Evolutionary conservation across 2,329 filamentous ascomycete genomes (phyloP), one percentile per base, ranked within the genome.

Genomic region (Colletotrichum sp.): DNA sequence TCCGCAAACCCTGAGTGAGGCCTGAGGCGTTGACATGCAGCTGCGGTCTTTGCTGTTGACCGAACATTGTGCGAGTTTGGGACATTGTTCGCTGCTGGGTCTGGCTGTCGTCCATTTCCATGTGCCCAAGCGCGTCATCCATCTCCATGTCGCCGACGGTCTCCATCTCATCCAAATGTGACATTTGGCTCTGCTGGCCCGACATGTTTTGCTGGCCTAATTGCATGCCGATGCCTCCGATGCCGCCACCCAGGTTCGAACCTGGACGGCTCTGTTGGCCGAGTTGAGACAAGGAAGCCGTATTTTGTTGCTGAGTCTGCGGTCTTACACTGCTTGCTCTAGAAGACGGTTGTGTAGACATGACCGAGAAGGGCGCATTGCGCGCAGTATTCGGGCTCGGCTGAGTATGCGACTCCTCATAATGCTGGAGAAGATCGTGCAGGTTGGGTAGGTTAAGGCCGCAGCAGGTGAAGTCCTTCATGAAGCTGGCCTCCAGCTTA

Each of bases 401-500:
- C 78, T 94, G 93, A 18, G 96, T 96, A 85, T 99, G 97, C 71
- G 94, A 92, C 86, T 98, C 96, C 85, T 99, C 97, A 83, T 98
- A 99, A 84, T 99, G 97, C 83, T 98, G 96, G 63, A 99, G 89
- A 63, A 99, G 90, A 82, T 99, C 97, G 86, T 99, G 97, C 79
- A 99, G 91, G 67, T 96, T 98, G 28, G 96, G 94, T 79, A 98
- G 90, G 36, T 94, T 96, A 81, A 95, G 92, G 81, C 96, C 96
- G 86, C 97, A 99, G 87, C 97, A 99, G 68, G 94, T 94, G 86
- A 99, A 99, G 86, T 99, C 96, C 85, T 94, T 94, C 95, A 99
- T 98, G 84, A 98, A 99, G 82, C 96, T 97, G 77, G 96, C 96
- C 85, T 99, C 97, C 82, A 98, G 92, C 85, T 98, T 98, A 12